A percentile compares a stretch with the other conserved stretches of the same genome.
These are phyloP conservation scores for Uronychia setigera DNA, from an alignment of 73 alveolate species.

Conservation along the genomic window DNA sequence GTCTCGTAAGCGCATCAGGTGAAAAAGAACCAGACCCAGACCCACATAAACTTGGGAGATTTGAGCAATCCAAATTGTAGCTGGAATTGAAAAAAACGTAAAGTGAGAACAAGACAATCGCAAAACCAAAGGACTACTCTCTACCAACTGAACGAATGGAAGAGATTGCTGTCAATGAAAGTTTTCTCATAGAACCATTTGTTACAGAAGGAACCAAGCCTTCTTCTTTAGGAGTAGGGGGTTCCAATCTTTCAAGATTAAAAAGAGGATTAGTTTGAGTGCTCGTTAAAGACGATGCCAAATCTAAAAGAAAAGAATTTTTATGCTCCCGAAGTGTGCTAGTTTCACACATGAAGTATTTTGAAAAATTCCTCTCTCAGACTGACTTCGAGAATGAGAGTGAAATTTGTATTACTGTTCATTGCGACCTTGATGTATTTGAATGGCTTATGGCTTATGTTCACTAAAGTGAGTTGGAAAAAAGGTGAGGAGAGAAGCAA, in stretches of 20 bases:
- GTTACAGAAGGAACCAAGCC: too few relatives aligned
- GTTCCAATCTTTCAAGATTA: neutral
- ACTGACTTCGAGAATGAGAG: slow-evolving; percentile 2
- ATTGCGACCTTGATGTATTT: neutral
- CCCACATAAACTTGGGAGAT: too few relatives aligned
- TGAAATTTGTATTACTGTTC: neutral
- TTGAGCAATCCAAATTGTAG: neutral
- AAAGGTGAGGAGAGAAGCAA: neutral
- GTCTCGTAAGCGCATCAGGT: neutral
- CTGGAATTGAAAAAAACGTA: neutral
- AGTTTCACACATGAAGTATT: slow-evolving; percentile 42
- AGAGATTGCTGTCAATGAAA: too few relatives aligned
- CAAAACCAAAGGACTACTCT: neutral
- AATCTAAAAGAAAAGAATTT: slow-evolving; percentile 29
- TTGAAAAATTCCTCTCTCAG: slow-evolving; percentile 39
- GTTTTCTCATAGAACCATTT: too few relatives aligned
- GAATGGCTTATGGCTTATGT: neutral
- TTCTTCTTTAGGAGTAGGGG: neutral
- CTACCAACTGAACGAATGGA: neutral
- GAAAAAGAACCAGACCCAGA: too few relatives aligned
- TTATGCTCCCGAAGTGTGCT: slow-evolving; percentile 31
- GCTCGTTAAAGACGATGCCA: slow-evolving; percentile 49
- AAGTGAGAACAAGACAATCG: neutral
- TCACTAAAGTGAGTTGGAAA: slow-evolving; percentile 14
- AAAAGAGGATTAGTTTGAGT: neutral